A percentile compares a stretch with the other conserved stretches of the same genome.
These are phyloP conservation scores for Fusarium equiseti DNA, from an alignment of 2,329 filamentous ascomycete genomes.

Conservation along the genomic window DNA sequence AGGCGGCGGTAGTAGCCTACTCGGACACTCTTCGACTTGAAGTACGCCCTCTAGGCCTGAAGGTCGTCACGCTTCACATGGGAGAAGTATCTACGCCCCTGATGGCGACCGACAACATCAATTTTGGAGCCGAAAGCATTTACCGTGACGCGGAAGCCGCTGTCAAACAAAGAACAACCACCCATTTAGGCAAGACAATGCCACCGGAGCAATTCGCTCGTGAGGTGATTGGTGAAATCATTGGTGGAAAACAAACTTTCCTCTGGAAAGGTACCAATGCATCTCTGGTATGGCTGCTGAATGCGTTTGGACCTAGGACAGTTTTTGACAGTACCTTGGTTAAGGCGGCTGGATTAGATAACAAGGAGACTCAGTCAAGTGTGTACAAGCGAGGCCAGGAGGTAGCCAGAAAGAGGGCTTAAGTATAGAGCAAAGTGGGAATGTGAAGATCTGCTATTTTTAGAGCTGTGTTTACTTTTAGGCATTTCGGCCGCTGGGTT, in stretches of 20 bases:
- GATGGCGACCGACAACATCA: conserved; percentile 10
- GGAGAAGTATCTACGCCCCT: conserved; percentile 10
- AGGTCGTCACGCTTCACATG: conserved; percentile 16
- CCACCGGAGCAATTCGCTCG: conserved; percentile 12
- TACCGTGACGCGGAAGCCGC: background rate
- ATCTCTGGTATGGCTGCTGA: conserved; percentile 13
- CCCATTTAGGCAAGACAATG: background rate
- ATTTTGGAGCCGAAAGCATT: conserved; percentile 2
- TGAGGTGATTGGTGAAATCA: background rate
- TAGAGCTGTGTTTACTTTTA: too few species aligned
- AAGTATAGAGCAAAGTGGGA: too few species aligned
- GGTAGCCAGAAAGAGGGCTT: background rate
- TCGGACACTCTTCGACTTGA: conserved; percentile 31
- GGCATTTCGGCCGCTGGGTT: too few species aligned
- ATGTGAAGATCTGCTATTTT: too few species aligned
- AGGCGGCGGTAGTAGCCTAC: conserved; percentile 18
- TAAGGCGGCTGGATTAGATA: background rate
- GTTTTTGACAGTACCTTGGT: conserved; percentile 8
- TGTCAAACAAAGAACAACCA: conserved; percentile 6
- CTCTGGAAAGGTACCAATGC: conserved; percentile 25
- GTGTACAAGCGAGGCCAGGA: background rate
- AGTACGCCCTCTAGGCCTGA: background rate
- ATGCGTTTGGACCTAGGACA: conserved; percentile 12
- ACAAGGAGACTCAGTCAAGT: background rate
- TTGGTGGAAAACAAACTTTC: background rate